Percentiles rank a stretch among this genome's conserved stretches.
Conservation (phyloP, 306 rosid species). For the Vigna unguiculata region DNA sequence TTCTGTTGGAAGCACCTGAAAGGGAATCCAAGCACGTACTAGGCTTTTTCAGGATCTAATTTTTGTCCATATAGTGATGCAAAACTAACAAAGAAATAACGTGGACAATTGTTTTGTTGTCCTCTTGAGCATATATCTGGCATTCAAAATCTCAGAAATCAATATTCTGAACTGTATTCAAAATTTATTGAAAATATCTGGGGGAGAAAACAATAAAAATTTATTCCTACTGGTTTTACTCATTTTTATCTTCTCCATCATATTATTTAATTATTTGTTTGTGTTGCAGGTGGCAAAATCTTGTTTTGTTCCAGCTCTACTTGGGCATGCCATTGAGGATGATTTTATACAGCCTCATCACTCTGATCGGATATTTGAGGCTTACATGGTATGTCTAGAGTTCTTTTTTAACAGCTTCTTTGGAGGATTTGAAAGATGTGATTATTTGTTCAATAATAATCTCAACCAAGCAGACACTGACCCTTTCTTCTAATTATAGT, state of each 20-base stretch:
- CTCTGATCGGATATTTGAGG: constrained; percentile 87
- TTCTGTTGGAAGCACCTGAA: constrained; percentile 14
- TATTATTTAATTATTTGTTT: constrained; percentile 41
- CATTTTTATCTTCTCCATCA: constrained; percentile 19
- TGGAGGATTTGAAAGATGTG: neutral
- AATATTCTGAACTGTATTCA: neutral
- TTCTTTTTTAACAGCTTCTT: neutral
- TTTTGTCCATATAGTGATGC: constrained; percentile 24
- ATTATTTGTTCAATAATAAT: neutral
- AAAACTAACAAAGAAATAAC: constrained; percentile 7
- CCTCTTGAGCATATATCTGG: constrained; percentile 11
- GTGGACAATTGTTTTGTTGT: constrained; percentile 9
- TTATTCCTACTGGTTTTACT: constrained; percentile 4
- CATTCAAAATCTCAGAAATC: neutral
- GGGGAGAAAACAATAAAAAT: neutral
- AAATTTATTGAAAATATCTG: neutral
- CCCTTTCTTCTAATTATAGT: constrained; percentile 25
- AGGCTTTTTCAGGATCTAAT: neutral
- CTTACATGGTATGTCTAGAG: constrained; percentile 67
- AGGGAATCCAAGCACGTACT: neutral
- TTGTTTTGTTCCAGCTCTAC: constrained; percentile 89
- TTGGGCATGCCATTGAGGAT: constrained; percentile 96
- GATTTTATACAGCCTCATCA: constrained; percentile 97
- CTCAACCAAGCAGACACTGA: neutral
- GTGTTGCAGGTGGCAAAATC: constrained; percentile 82